Evolutionary conservation across 139 green algal genomes (phyloP).

Genomic region (Trebouxia sp.): DNA sequence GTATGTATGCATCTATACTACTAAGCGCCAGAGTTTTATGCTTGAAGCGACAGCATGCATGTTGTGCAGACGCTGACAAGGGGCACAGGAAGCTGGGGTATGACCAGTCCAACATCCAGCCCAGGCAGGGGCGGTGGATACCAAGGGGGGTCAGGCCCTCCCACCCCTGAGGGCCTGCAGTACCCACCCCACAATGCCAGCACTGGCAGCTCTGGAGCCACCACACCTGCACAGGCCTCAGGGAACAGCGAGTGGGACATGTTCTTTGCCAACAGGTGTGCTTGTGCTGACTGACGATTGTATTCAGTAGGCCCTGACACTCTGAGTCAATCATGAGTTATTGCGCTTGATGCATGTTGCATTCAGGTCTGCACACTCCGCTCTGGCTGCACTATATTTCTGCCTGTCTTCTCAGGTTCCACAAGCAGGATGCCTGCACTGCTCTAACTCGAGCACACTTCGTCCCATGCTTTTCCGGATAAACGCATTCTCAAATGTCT

Average conservation of each 20-base stretch:
- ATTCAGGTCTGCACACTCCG: too few species aligned
- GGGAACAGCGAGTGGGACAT: conserved; percentile 24
- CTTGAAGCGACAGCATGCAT: background rate
- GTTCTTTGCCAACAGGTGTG: conserved; percentile 30
- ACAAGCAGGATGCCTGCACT: too few species aligned
- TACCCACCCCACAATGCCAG: background rate
- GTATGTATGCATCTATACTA: background rate
- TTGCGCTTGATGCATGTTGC: too few species aligned
- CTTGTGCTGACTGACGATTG: background rate
- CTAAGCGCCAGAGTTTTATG: background rate
- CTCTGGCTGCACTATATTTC: too few species aligned
- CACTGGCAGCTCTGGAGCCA: background rate
- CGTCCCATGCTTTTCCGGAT: too few species aligned
- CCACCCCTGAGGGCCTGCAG: background rate
- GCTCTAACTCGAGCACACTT: too few species aligned
- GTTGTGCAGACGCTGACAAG: background rate
- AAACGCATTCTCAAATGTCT: too few species aligned
- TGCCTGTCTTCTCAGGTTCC: too few species aligned
- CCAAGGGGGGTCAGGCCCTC: conserved; percentile 3
- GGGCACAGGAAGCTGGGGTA: conserved; percentile 10
- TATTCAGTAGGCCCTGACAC: too few species aligned
- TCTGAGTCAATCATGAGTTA: too few species aligned
- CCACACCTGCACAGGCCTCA: background rate
- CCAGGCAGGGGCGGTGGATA: background rate
- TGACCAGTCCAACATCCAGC: background rate